These are phyloP conservation scores for Theobroma grandiflorum DNA, from an alignment of 441 rosid species.

Conservation along the genomic window DNA sequence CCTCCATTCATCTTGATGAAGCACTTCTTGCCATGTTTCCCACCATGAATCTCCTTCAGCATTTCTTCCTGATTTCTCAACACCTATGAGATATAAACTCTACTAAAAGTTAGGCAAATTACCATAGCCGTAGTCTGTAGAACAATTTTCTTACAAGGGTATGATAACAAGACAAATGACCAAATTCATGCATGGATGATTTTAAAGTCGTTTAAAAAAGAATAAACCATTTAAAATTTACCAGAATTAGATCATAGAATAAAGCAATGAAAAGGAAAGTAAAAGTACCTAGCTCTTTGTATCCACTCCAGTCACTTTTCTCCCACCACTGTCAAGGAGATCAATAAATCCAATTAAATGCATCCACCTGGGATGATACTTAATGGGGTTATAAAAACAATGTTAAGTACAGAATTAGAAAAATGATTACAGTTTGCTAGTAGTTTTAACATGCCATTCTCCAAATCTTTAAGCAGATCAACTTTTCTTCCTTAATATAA, in stretches of 20 bases:
- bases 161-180: no score
- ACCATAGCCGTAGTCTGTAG: background rate
- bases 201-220: background rate
- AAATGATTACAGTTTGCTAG: conserved; percentile 21
- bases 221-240: background rate
- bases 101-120: conserved; percentile 17
- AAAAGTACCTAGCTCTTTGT: conserved; percentile 94
- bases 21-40: conserved; percentile 99
- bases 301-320: conserved; percentile 99
- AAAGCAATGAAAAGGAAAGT: conserved; percentile 28
- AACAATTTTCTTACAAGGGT: no score
- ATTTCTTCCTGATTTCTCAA: conserved; percentile 96
- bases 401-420: conserved; percentile 28
- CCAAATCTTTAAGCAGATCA: background rate
- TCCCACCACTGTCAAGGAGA: conserved; percentile 99
- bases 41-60: conserved; percentile 99
- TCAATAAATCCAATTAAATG: conserved; percentile 81
- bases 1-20: conserved; percentile 99
- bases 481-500: conserved; percentile 13
- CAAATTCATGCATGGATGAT: background rate
- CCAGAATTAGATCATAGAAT: conserved; percentile 13
- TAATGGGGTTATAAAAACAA: conserved; percentile 52
- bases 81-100: conserved; percentile 60
- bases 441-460: conserved; percentile 13
- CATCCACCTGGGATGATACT: conserved; percentile 74